Conservation (phyloP, 768 basidiomycete species). For the button mushroom (Agaricus bisporus) region DNA sequence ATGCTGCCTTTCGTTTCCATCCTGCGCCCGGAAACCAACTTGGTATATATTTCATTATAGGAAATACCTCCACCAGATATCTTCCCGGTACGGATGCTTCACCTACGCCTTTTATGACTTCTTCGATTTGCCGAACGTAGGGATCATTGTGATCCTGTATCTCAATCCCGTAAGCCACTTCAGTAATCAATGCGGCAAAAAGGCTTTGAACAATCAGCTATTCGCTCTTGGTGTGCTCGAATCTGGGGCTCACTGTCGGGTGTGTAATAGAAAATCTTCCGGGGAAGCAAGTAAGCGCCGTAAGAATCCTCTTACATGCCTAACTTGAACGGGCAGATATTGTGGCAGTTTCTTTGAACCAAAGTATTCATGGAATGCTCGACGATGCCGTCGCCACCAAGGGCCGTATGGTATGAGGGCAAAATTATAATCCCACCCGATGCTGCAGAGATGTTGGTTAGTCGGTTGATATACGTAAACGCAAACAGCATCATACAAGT, state of each 20-base stretch:
- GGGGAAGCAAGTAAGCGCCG: conserved; percentile 26
- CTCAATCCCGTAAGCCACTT: conserved; percentile 24
- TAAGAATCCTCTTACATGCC: conserved; percentile 32
- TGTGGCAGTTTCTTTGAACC: conserved; percentile 24
- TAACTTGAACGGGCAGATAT: conserved; percentile 34
- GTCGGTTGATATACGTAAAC: neutral
- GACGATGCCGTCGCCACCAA: conserved; percentile 37
- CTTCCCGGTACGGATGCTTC: neutral
- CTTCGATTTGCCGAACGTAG: conserved; percentile 13
- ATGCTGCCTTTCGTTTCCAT: neutral
- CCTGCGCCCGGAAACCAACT: conserved; percentile 9
- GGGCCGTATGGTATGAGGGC: conserved; percentile 26
- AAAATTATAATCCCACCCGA: conserved; percentile 35
- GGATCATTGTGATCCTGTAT: conserved; percentile 21
- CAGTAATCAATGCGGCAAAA: conserved; percentile 34
- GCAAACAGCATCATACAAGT: conserved; percentile 28
- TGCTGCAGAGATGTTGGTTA: neutral
- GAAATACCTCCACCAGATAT: conserved; percentile 3
- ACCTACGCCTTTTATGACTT: neutral
- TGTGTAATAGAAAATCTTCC: conserved; percentile 13
- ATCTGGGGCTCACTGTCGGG: conserved; percentile 1
- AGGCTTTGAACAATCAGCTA: conserved; percentile 21
- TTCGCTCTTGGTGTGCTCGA: neutral
- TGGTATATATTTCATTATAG: conserved; percentile 6
- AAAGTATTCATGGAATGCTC: conserved; percentile 38